Evolutionary conservation across 208 protist genomes (phyloP).

Genomic region (Strigomonas culicis): DNA sequence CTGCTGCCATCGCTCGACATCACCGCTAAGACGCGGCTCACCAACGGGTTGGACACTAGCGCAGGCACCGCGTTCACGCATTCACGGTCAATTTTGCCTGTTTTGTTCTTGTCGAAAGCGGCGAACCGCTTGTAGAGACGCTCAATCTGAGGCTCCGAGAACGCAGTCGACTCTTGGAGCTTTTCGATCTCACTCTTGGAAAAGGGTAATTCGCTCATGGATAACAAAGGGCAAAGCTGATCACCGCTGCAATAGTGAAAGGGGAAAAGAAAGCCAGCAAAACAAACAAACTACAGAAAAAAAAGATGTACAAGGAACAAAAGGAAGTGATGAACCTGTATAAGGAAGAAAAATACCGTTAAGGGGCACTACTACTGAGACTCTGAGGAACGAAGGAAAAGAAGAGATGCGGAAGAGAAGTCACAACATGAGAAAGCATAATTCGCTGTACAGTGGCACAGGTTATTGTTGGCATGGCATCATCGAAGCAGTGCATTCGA

Average conservation of each 20-base stretch:
- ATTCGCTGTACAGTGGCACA: no score
- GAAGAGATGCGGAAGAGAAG: not conserved
- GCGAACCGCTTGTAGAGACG: slow-evolving; percentile 82
- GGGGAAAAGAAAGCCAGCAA: slow-evolving; percentile 5
- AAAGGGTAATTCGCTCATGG: slow-evolving; percentile 19
- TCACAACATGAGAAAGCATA: no score
- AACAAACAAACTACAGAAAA: not conserved
- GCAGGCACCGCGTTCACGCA: slow-evolving; percentile 69
- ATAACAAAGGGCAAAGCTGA: not conserved
- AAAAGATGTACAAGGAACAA: not conserved
- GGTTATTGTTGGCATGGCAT: no score
- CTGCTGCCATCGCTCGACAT: slow-evolving; percentile 74
- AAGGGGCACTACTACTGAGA: no score
- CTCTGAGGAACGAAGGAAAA: slow-evolving; percentile 5
- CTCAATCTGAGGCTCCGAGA: slow-evolving; percentile 82
- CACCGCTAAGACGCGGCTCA: slow-evolving; percentile 77
- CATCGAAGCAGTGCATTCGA: no score
- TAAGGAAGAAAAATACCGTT: no score
- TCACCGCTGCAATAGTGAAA: not conserved
- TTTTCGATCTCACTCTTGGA: slow-evolving; percentile 52
- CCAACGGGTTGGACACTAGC: slow-evolving; percentile 80
- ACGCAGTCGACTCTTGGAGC: slow-evolving; percentile 60
- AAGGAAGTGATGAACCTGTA: not conserved
- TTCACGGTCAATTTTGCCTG: slow-evolving; percentile 61
- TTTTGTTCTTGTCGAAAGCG: slow-evolving; percentile 75